A percentile compares a stretch with the other conserved stretches of the same genome.
Evolutionary conservation across 768 basidiomycete species (phyloP).

Genomic region (Amanita muscaria): DNA sequence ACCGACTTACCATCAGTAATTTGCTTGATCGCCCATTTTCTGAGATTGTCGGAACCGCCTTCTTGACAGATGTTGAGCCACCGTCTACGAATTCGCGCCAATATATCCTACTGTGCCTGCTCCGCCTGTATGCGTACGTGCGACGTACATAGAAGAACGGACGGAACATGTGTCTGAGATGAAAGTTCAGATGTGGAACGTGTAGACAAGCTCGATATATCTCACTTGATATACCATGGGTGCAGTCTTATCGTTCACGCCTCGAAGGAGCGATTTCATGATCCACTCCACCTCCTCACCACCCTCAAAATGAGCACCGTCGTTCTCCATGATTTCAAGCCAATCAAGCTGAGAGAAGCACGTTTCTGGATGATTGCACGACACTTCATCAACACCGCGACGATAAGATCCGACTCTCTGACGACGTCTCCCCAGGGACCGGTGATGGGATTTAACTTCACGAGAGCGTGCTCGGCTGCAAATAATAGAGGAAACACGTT

Average conservation of each 20-base stretch:
- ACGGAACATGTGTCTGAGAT: conserved; percentile 59
- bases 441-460: conserved; percentile 44
- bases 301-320: conserved; percentile 70
- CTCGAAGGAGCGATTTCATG: conserved; percentile 55
- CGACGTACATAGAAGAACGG: conserved; percentile 67
- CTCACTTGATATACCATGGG: conserved; percentile 68
- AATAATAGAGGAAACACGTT: conserved; percentile 67
- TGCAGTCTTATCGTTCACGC: conserved; percentile 58
- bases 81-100: conserved; percentile 67
- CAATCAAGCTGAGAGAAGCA: conserved; percentile 68
- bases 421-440: conserved; percentile 67
- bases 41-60: conserved; percentile 76
- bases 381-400: conserved; percentile 50
- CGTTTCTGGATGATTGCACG: conserved; percentile 49
- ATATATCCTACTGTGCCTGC: conserved; percentile 53
- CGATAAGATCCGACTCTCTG: conserved; percentile 53
- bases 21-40: conserved; percentile 83
- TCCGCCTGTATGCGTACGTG: conserved; percentile 67
- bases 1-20: conserved; percentile 63
- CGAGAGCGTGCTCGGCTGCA: conserved; percentile 52
- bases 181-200: not conserved
- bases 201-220: not conserved
- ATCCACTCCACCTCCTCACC: conserved; percentile 70
- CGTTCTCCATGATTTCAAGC: conserved; percentile 63
- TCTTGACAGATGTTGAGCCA: conserved; percentile 71